phyloP scores from a whole-genome alignment of 352 stramenopile species.

The Globisporangium acanthophoron region DNA sequence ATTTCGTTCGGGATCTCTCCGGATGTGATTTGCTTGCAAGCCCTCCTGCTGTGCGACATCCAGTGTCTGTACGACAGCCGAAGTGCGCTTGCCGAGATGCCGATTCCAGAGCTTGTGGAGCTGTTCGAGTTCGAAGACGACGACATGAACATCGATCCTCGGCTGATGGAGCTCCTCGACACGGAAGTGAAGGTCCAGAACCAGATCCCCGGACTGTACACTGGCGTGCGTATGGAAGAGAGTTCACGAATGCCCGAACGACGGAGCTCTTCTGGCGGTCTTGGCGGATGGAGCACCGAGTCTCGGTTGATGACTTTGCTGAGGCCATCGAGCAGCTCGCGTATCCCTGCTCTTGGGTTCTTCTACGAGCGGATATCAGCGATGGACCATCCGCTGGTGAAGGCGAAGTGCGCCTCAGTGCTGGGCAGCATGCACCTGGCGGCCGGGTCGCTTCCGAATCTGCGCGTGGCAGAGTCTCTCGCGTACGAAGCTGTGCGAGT shows the following conservation, averaged over 20 bases:
- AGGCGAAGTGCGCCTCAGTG: slow-evolving; percentile 65
- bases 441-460: slow-evolving; percentile 35
- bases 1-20: slow-evolving; percentile 39
- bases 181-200: slow-evolving; percentile 17
- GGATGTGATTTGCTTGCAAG: slow-evolving; percentile 55
- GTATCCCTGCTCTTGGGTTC: slow-evolving; percentile 37
- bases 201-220: slow-evolving; percentile 12
- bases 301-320: slow-evolving; percentile 45
- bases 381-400: slow-evolving; percentile 49
- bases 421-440: slow-evolving; percentile 53
- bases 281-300: slow-evolving; percentile 40
- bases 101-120: slow-evolving; percentile 61
- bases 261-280: slow-evolving; percentile 16
- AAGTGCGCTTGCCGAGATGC: slow-evolving; percentile 60
- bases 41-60: slow-evolving; percentile 72
- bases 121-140: slow-evolving; percentile 79
- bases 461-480: slow-evolving; percentile 58
- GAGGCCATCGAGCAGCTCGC: slow-evolving; percentile 31
- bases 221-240: not conserved
- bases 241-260: slow-evolving; percentile 2
- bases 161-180: slow-evolving; percentile 34
- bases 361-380: slow-evolving; percentile 56
- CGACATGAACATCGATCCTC: slow-evolving; percentile 45
- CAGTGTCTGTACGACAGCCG: slow-evolving; percentile 73
- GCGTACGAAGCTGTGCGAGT: slow-evolving; percentile 73